Evolutionary conservation across 2,329 filamentous ascomycete species (phyloP), one percentile per base, ranked within the genome.

Genomic region (Microsporum ferrugineum): DNA sequence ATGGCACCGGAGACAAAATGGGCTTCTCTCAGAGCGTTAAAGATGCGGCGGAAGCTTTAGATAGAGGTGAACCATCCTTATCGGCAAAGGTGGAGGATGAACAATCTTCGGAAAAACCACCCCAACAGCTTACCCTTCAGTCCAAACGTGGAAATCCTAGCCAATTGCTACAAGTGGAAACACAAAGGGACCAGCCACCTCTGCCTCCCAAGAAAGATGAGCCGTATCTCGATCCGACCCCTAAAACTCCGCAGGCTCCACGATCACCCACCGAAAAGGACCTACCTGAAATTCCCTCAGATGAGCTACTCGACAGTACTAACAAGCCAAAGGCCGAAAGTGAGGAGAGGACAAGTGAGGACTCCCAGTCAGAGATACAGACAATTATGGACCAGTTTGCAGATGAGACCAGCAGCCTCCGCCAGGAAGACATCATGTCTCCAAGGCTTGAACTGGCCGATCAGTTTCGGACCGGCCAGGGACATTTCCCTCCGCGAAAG

Each of bases 361-460:
- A 84, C 58, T 89, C 88, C 0, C 84, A 84, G 62, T 86, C 87
- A 4, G 94, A 99, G 76, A 96, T 99, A 63, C 89, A 96, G 75
- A 95, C 83, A 71, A 97, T 99, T 72, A 97, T 99, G 89, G 89
- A 90, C 64, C 94, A 97, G 74, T 97, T 97, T 68, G 86, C 88
- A 67, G 85, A 89, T 69, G 84, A 84, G 58, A 84, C 84, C 33
- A 62, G 85, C 58, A 88, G 86, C 0, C 87, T 85, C 1, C 86
- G 81, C 3, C 84, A 83, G 63, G 86, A 92, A 58, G 89, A 95
- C 72, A 90, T 96, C 70, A 95, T 96, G 90, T 96, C 91, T 64
- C 91, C 91, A 3, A 82, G 89, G 34, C 75, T 95, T 49, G 91
- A 92, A 72, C 82, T 92, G 62, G 84, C 89, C n/a, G 88, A 88